A percentile compares a stretch with the other conserved stretches of the same genome.
These are phyloP conservation scores for Cicer arietinum DNA, from an alignment of 306 rosid genomes.

Conservation along the genomic window DNA sequence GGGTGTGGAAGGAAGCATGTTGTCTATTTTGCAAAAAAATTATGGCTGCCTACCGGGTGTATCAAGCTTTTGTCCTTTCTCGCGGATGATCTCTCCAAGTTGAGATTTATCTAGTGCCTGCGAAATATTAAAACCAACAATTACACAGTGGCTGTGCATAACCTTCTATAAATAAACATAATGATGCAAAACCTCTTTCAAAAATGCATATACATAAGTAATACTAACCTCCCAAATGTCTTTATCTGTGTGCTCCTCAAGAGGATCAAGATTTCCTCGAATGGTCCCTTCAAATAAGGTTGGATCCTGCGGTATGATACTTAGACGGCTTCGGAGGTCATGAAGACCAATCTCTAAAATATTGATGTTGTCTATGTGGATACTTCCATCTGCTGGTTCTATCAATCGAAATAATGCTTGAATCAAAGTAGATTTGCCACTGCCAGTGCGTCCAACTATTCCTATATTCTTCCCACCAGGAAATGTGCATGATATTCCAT, in stretches of 20 bases:
- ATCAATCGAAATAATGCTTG: constrained; percentile 94
- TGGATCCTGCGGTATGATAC: constrained; percentile 99
- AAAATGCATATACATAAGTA: constrained; percentile 16
- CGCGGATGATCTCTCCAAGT: constrained; percentile 80
- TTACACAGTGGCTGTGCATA: constrained; percentile 35
- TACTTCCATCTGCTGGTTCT: constrained; percentile 82
- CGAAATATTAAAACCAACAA: constrained; percentile 32
- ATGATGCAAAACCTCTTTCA: constrained; percentile 10
- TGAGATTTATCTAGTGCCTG: constrained; percentile 96
- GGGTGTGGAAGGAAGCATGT: constrained; percentile 1
- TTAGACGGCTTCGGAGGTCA: constrained; percentile 91
- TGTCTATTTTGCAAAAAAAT: not conserved
- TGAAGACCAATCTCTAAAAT: constrained; percentile 89
- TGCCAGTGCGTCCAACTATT: constrained; percentile 97
- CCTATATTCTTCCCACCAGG: constrained; percentile 97
- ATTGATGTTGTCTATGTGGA: constrained; percentile 79
- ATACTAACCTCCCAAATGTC: constrained; percentile 88
- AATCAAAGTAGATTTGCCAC: constrained; percentile 96
- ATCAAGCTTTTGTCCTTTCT: constrained; percentile 82
- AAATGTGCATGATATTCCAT: constrained; percentile 77
- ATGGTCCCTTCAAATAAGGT: constrained; percentile 97
- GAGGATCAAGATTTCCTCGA: constrained; percentile 95
- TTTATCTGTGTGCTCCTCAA: constrained; percentile 90
- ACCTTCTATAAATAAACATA: constrained; percentile 7
- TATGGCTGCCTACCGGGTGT: constrained; percentile 65